Evolutionary conservation across 306 rosid genomes (phyloP).

Genomic region (apple (Malus domestica)): ASM211411v1 NC_041805.1:13399501-13400000

Average conservation of each 20-base stretch:
- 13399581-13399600: neutral
- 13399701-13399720: no score
- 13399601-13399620: neutral
- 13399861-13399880: no score
- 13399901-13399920: neutral
- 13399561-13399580: neutral
- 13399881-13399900: neutral
- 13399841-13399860: no score
- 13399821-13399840: no score
- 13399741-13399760: fast-evolving
- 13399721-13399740: no score
- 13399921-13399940: neutral
- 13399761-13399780: fast-evolving
- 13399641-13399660: neutral
- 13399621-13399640: neutral
- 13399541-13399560: neutral
- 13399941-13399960: conserved; percentile 1
- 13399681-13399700: no score
- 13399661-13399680: no score
- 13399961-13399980: neutral
- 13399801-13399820: no score
- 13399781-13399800: no score
- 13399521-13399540: neutral
- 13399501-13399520: neutral
- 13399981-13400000: neutral